These are phyloP conservation scores for Aurantiochytrium sp. DNA, from an alignment of 108 stramenopile genomes.

Conservation along the genomic window DNA sequence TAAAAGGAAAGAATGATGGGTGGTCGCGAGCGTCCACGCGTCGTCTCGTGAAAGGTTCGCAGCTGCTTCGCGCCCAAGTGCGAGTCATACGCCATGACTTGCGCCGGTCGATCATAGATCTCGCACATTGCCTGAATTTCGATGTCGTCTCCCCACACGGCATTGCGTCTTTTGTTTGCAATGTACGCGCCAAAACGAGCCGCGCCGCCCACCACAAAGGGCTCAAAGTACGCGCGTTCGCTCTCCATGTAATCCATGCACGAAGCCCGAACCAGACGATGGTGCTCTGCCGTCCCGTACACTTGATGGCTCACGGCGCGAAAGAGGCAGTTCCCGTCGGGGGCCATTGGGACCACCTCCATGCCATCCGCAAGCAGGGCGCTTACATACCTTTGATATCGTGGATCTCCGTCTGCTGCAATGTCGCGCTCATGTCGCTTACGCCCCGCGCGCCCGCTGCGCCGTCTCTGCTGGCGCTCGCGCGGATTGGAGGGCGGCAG, in stretches of 20 bases:
- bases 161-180: constrained; percentile 61
- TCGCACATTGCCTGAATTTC: constrained; percentile 92
- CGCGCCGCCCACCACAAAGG: constrained; percentile 66
- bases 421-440: not conserved
- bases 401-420: not conserved
- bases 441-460: not conserved
- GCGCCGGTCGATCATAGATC: constrained; percentile 81
- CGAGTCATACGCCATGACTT: constrained; percentile 61
- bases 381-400: not conserved
- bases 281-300: constrained; percentile 78
- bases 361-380: not conserved
- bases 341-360: constrained; percentile 42
- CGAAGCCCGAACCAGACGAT: constrained; percentile 64
- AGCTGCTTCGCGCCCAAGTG: constrained; percentile 33
- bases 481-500: not conserved
- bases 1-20: constrained; percentile 34
- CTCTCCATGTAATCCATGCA: constrained; percentile 82
- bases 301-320: constrained; percentile 85
- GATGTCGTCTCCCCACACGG: constrained; percentile 88
- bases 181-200: constrained; percentile 64
- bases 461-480: not conserved
- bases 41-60: constrained; percentile 46
- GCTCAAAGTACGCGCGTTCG: constrained; percentile 54
- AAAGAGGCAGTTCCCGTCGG: constrained; percentile 96
- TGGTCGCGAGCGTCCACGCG: not conserved